A percentile compares a stretch with the other conserved stretches of the same genome.
These are phyloP conservation scores for Ceratocystis diversiconidia DNA, from an alignment of 2,329 filamentous ascomycete species.

Conservation along the genomic window DNA sequence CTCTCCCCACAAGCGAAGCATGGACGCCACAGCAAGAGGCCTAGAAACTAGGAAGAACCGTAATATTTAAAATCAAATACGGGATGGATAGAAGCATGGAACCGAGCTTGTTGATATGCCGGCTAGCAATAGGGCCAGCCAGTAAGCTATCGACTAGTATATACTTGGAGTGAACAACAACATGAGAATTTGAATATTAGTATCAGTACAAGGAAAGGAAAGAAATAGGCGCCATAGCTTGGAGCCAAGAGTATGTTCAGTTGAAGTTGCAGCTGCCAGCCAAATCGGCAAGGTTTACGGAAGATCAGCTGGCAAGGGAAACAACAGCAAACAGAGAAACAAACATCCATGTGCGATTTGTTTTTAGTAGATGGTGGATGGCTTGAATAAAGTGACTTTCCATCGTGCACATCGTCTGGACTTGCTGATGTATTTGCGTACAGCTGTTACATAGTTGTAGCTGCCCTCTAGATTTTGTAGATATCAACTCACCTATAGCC, in stretches of 20 bases:
- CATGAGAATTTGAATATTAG: neutral
- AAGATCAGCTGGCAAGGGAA: neutral
- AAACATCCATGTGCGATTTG: neutral
- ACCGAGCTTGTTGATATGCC: neutral
- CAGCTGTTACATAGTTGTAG: neutral
- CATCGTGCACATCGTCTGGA: too few relatives aligned
- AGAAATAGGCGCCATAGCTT: neutral
- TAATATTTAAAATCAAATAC: neutral
- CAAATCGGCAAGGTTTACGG: neutral
- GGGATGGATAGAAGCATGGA: neutral
- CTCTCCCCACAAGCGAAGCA: neutral
- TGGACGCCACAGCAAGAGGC: neutral
- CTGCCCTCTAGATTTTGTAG: too few relatives aligned
- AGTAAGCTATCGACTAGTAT: neutral
- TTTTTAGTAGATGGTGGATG: too few relatives aligned
- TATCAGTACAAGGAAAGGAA: neutral
- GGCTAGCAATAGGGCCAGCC: neutral
- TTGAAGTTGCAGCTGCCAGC: neutral
- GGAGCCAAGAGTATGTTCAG: neutral
- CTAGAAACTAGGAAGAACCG: neutral
- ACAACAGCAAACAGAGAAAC: neutral
- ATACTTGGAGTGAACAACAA: neutral
- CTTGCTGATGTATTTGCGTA: neutral
- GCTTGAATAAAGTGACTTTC: too few relatives aligned
- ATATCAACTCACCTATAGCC: too few relatives aligned